phyloP scores from a whole-genome alignment of 129 eudicot genomes.

The Erigeron canadensis region DNA sequence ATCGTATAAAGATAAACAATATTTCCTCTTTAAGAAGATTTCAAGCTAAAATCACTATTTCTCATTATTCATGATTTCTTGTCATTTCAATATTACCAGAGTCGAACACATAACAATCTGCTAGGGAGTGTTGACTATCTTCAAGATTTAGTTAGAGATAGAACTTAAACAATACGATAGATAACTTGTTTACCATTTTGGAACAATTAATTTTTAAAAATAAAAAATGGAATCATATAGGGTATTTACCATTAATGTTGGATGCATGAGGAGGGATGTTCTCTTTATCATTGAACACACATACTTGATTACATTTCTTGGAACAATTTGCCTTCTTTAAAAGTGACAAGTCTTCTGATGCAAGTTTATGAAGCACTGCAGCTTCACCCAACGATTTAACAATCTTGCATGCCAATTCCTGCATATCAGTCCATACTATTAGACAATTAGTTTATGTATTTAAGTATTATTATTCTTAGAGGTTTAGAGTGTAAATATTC shows the following conservation, averaged over 20 bases:
- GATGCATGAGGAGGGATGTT: slow-evolving; percentile 37
- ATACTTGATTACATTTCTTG: slow-evolving; percentile 44
- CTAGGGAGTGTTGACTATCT: slow-evolving; percentile 1
- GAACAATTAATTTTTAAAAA: not conserved
- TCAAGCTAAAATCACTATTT: slow-evolving; percentile 1
- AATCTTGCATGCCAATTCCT: slow-evolving; percentile 86
- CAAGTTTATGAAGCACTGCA: slow-evolving; percentile 63
- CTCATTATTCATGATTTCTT: not conserved
- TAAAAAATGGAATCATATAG: not conserved
- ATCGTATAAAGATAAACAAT: not conserved
- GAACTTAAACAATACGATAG: not conserved
- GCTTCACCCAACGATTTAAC: slow-evolving; percentile 66
- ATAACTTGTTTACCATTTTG: not conserved
- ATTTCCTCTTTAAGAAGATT: not conserved
- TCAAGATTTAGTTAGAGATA: slow-evolving; percentile 1
- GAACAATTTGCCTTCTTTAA: slow-evolving; percentile 51
- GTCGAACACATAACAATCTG: not conserved
- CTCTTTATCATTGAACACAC: slow-evolving; percentile 40
- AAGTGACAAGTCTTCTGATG: slow-evolving; percentile 66
- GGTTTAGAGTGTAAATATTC: no score
- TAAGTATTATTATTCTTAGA: no score
- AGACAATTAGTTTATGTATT: no score
- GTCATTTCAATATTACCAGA: not conserved
- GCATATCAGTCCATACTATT: slow-evolving; percentile 21
- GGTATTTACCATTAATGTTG: slow-evolving; percentile 44